phyloP scores from a whole-genome alignment of 164 flowering plant genomes.

The Macadamia integrifolia region DNA sequence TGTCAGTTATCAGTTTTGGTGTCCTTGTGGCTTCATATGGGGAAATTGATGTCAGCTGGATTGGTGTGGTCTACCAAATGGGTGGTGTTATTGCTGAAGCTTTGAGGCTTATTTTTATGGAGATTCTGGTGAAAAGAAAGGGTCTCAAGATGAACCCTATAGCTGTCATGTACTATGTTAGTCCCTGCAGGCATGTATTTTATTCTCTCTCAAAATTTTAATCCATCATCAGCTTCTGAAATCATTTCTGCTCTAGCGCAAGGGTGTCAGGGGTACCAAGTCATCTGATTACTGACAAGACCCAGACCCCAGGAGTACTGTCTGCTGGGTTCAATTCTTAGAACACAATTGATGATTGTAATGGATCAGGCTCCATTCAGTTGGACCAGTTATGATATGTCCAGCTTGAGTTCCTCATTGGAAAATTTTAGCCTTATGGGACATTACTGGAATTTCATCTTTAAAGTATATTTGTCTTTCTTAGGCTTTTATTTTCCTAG shows the following conservation, averaged over 20 bases:
- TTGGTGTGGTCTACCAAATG: slow-evolving; percentile 99
- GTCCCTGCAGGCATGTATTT: slow-evolving; percentile 87
- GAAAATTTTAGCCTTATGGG: too few species aligned
- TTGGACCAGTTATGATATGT: too few species aligned
- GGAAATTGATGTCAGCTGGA: slow-evolving; percentile 84
- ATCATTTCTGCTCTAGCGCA: not conserved
- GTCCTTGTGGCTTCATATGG: slow-evolving; percentile 97
- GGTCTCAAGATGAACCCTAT: slow-evolving; percentile 85
- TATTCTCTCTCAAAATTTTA: slow-evolving; percentile 1
- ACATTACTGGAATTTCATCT: too few species aligned
- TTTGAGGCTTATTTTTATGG: slow-evolving; percentile 95
- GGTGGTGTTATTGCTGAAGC: slow-evolving; percentile 99
- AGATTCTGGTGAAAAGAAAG: slow-evolving; percentile 89
- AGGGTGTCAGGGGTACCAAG: too few species aligned
- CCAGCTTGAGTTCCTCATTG: too few species aligned
- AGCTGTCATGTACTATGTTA: slow-evolving; percentile 92
- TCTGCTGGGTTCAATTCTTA: too few species aligned
- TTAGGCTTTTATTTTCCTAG: too few species aligned
- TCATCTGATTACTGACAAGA: too few species aligned
- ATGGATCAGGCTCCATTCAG: too few species aligned
- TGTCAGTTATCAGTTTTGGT: slow-evolving; percentile 96
- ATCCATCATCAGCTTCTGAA: slow-evolving; percentile 1
- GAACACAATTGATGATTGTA: too few species aligned
- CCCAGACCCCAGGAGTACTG: too few species aligned
- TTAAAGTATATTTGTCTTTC: too few species aligned